Evolutionary conservation across 2,329 filamentous ascomycete species (phyloP), one percentile per base, ranked within the genome.

Genomic region (Colletotrichum salicis): DNA sequence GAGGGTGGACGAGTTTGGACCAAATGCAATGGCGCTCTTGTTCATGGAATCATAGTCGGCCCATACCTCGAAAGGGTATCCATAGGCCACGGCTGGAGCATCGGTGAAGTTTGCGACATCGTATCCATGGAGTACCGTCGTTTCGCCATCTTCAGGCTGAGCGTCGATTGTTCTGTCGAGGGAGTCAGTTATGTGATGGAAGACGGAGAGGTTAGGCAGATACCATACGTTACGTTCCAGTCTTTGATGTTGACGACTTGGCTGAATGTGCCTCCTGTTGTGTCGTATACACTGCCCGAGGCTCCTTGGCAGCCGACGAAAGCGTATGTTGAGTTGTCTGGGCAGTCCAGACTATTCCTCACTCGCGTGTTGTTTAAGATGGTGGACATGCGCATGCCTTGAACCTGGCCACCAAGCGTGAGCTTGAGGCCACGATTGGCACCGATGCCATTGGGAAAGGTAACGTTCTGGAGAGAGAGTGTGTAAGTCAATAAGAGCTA

Each of bases 61-160:
- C 73, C 73, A 75, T n/a, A 75, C 73, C 24, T 75, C 73, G 22
- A 75, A 61, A 2, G 73, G 73, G 12, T 72, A 74, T 2, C 66
- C 64, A 45, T 64, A 67, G 5, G 69, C 57, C 24, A 64, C 62
- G n/a, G 63, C 73, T n/a, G 72, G 51, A 11, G 57, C 67, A 31
- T 70, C 72, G n/a, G 66, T 74, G 10, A 75, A 75, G 41, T 71
- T 73, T 29, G 71, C 71, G 15, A 48, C 63, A 19, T 73, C 71
- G 27, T 73, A 73, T 31, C 71, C 71, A 19, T 73, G 71, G 1
- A 73, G 57, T 4, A 73, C 71, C 3, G 71, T 71, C 13, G 71
- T 56, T 7, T n/a, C 22, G 35, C 71, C 71, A 2, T 73, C 60
- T 6, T 52, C 54, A 1, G 71, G 71, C 22, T 73, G 67, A 4